phyloP scores from a whole-genome alignment of 78 protist genomes.

The Parvularia atlantis region DNA sequence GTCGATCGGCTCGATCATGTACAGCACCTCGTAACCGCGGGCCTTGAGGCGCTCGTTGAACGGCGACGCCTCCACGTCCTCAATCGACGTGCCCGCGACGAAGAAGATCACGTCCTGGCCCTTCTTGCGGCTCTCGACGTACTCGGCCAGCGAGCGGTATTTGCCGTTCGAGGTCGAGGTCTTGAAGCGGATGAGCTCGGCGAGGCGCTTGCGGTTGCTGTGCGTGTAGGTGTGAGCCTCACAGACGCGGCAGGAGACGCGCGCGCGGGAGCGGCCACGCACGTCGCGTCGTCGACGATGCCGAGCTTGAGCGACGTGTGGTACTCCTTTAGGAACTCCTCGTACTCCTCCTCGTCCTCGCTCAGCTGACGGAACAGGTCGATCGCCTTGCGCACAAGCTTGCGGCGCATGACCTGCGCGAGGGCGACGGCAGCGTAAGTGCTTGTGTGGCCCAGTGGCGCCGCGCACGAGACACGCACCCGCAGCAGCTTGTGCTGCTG shows the following conservation, averaged over 20 bases:
- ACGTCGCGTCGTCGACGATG: slow-evolving; percentile 77
- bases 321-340: slow-evolving; percentile 72
- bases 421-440: too few relatives aligned
- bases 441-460: slow-evolving; percentile 11
- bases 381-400: slow-evolving; percentile 80
- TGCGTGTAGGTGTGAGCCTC: too few relatives aligned
- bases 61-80: slow-evolving; percentile 71
- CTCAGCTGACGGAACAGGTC: slow-evolving; percentile 57
- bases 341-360: slow-evolving; percentile 46
- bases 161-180: slow-evolving; percentile 24
- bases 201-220: slow-evolving; percentile 62
- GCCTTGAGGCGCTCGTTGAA: slow-evolving; percentile 67
- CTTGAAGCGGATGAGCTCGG: slow-evolving; percentile 84
- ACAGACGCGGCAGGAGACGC: too few relatives aligned
- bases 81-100: slow-evolving; percentile 65
- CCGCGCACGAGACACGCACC: not conserved
- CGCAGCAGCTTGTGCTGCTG: slow-evolving; percentile 58
- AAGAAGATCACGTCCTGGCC: slow-evolving; percentile 83
- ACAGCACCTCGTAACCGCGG: slow-evolving; percentile 89
- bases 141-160: slow-evolving; percentile 65
- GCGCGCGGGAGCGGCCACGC: not conserved
- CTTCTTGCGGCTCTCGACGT: slow-evolving; percentile 76
- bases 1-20: slow-evolving; percentile 90
- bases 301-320: slow-evolving; percentile 91
- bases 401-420: slow-evolving; percentile 81